Base-by-base conservation (phyloP, 2,329 filamentous ascomycete genomes). In the Plectosphaerella cucumerina region DNA sequence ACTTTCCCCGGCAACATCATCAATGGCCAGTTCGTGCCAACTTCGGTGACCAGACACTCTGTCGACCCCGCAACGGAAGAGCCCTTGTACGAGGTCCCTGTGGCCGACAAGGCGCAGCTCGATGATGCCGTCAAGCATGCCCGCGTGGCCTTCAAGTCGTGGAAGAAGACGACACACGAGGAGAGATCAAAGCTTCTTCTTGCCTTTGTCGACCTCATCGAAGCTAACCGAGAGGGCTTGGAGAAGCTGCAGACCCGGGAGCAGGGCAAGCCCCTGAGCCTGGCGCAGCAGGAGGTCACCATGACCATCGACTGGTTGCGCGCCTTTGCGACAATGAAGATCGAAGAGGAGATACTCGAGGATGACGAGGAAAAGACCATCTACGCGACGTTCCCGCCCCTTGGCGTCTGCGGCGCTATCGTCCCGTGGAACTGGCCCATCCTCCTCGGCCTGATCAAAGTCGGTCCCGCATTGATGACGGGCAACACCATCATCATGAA, bases 401-500 rank as follows among this genome's bases (percentile, higher is more conserved):
- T 73, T 8, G 72, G 73, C 3, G 68, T 74, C 6, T 65, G 63
- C 4, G 73, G 64, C 11, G 77, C 68, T 11, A 80, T 80, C 41
- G 68, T 75, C 2, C 76, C 76, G 1, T 80, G 77, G 77, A 81
- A 81, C 56, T 79, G 62, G 49, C 66, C 66, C 0, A 53, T 67
- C 31, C 50, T 60, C 1, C 63, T 82, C 5, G 72, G 70, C 5
- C 60, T 73, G 14, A 70, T 72, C 48, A 86, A 86, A 63, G 68
- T 86, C 33, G 75, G 72, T 1, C 77, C 81, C 0, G 78, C 79
- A 2, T 59, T 86, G 1, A 57, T 84, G 44, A 79, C 82, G 0
- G 80, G 80, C 15, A 81, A 81, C 56, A 64, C 67, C 8, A 64
- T 83, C 43, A 80, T 84, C 49, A 62, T 81, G 56, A 83, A 83